Percentiles rank a stretch among this genome's conserved stretches.
These are phyloP conservation scores for Pichia ethanolica DNA, from an alignment of 805 yeast genomes.

Conservation along the genomic window DNA sequence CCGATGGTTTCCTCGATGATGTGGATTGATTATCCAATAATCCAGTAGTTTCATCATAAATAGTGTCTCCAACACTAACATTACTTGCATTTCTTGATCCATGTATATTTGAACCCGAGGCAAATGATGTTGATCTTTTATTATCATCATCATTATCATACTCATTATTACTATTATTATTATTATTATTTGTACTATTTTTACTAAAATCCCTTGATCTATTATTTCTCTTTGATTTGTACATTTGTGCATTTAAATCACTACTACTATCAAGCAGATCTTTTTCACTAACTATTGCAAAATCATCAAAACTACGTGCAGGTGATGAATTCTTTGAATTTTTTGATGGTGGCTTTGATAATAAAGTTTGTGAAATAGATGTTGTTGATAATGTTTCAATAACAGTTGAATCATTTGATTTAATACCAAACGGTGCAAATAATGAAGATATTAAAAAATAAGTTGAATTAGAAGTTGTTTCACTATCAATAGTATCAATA, in stretches of 20 bases:
- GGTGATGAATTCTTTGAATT: constrained; percentile 1
- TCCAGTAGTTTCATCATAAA: not conserved
- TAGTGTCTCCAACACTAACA: not conserved
- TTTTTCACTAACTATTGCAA: constrained; percentile 38
- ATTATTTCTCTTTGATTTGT: not conserved
- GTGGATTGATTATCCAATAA: not conserved
- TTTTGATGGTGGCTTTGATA: not conserved
- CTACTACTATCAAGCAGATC: constrained; percentile 15
- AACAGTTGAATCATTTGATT: not conserved
- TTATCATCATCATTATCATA: too few relatives aligned
- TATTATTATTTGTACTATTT: too few relatives aligned
- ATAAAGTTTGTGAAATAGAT: not conserved
- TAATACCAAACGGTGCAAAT: constrained; percentile 6
- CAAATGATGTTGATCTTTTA: not conserved
- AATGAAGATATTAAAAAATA: not conserved
- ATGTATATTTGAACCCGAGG: not conserved
- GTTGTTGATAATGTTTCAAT: not conserved
- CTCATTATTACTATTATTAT: too few relatives aligned
- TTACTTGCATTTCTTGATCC: not conserved
- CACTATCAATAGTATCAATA: not conserved
- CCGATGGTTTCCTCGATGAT: too few relatives aligned
- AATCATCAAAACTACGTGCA: constrained; percentile 27
- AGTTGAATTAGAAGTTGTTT: not conserved
- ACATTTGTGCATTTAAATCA: not conserved
- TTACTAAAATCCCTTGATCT: not conserved